phyloP scores from a whole-genome alignment of 2,329 filamentous ascomycete species.

The Trichophyton rubrum region DNA sequence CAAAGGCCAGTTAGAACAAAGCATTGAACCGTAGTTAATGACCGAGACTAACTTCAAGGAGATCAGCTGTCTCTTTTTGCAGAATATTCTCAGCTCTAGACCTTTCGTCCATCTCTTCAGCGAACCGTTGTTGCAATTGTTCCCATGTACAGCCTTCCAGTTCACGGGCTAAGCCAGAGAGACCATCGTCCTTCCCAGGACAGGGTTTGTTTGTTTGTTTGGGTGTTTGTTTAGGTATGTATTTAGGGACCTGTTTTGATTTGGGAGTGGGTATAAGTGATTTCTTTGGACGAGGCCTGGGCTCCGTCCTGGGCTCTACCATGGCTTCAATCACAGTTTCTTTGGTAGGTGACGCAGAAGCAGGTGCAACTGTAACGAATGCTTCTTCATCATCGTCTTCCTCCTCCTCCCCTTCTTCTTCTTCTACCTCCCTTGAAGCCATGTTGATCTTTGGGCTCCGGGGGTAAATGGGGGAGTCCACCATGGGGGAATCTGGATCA shows the following conservation, averaged over 20 bases:
- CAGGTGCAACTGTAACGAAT: too few species aligned
- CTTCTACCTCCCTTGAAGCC: neutral
- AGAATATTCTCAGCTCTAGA: conserved; percentile 53
- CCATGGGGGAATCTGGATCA: neutral
- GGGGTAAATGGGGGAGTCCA: neutral
- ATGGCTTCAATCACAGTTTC: neutral
- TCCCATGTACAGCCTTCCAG: conserved; percentile 61
- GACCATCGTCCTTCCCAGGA: neutral
- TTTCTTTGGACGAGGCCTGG: neutral
- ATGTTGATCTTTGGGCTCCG: neutral
- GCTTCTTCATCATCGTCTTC: neutral
- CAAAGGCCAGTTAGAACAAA: neutral
- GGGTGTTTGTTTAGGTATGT: neutral
- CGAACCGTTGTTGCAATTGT: conserved; percentile 58
- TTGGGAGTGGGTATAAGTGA: neutral
- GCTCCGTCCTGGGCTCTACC: neutral
- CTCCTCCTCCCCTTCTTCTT: neutral
- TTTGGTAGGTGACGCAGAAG: too few species aligned
- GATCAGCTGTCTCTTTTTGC: conserved; percentile 51
- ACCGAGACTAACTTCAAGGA: conserved; percentile 45
- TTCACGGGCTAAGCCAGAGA: conserved; percentile 5
- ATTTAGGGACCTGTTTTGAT: neutral
- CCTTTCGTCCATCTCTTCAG: conserved; percentile 50
- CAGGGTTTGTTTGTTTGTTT: neutral
- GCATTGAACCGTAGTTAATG: neutral